Evolutionary conservation across 768 basidiomycete species (phyloP), one percentile per base, ranked within the genome.

Genomic region (Infundibulicybe gibba): DNA sequence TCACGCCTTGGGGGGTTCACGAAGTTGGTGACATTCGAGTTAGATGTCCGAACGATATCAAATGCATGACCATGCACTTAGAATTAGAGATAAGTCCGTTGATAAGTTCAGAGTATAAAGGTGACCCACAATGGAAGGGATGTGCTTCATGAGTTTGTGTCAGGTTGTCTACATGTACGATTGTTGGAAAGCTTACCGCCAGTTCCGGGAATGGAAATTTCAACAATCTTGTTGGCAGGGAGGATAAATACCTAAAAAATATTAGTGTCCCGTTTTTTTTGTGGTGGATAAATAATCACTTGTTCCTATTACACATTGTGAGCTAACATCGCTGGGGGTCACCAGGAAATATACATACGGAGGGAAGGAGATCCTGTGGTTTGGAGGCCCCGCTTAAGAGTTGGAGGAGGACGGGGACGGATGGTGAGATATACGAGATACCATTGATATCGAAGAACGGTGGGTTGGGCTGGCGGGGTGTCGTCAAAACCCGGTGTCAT

Each of bases 381-480:
- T 14, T 63, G 31, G 61, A 62, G 5, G 74, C 73, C 0, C 82
- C 82, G 42, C 75, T 80, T 32, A 84, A 55, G 33, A 83, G 76
- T 51, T 84, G 82, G 13, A 82, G 69, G 10, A 84, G 68, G 11
- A 81, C 72, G 0, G 82, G 81, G 0, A 72, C 61, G 0, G 67
- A 64, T 0, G 80, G 80, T 1, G 68, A 57, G 5, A 34, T 35
- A 48, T 64, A 74, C 2, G 53, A 41, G 0, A 51, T 58, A 2
- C 61, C 61, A 43, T 74, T 72, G 25, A 71, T 54, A 1, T 40
- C 52, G 49, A 64, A 69, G 15, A 46, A 44, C 11, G 42, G 33
- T 5, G 35, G 37, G 14, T 32, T 34, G 40, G 13, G 3, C 17
- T 54, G 48, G n/a, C n/a, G n/a, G 43, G 62, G 57, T 4, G 44